Conservation (phyloP, 2,329 filamentous ascomycete species). For the Fusarium sp. region DNA sequence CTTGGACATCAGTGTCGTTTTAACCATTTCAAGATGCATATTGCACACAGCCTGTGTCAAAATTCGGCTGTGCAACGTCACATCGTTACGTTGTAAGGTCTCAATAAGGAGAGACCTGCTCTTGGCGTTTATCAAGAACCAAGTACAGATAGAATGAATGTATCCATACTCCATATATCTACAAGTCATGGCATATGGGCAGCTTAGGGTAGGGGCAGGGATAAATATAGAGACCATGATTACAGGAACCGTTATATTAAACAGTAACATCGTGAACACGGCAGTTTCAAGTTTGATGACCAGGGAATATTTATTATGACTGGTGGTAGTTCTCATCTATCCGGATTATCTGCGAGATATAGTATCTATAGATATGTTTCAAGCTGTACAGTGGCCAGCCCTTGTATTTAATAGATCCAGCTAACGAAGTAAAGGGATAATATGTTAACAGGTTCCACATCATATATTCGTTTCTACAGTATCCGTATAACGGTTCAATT, state of each 20-base stretch:
- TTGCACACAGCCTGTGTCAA: neutral
- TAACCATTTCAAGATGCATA: neutral
- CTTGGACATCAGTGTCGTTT: neutral
- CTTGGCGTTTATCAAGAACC: neutral
- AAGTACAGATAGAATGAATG: neutral
- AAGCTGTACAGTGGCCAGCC: neutral
- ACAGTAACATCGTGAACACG: conserved; percentile 2
- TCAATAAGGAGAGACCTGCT: neutral
- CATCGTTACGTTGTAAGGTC: conserved; percentile 1
- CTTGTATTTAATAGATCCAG: neutral
- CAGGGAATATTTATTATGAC: neutral
- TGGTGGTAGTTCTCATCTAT: neutral
- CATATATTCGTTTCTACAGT: neutral
- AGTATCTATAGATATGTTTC: neutral
- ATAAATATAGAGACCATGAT: neutral
- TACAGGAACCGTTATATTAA: neutral
- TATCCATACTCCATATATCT: too few relatives aligned
- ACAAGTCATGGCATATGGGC: neutral
- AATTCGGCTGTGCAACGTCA: conserved; percentile 13
- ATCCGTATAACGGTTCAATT: neutral
- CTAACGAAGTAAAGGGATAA: neutral
- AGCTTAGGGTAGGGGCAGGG: conserved; percentile 7
- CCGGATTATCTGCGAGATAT: neutral
- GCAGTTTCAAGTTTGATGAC: conserved; percentile 8
- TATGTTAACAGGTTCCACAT: neutral